A percentile compares a stretch with the other conserved stretches of the same genome.
Evolutionary conservation across 1,284 basidiomycete genomes (phyloP).

Genomic region (Apiotrichum sp.): DNA sequence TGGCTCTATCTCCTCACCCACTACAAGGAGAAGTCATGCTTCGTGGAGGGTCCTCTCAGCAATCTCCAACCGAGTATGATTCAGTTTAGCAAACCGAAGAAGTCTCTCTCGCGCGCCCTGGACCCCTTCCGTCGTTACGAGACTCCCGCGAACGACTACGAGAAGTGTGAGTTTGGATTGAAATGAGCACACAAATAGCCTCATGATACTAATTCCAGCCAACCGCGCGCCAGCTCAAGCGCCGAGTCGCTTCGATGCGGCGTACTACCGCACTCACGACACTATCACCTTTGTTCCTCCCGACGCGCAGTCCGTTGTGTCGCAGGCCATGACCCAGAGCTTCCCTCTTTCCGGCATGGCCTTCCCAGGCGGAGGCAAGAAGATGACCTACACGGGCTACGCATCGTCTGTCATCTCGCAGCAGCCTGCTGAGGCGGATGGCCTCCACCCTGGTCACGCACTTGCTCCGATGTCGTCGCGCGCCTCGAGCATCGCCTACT

Average conservation of each 20-base stretch:
- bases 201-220: background rate
- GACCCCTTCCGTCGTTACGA: conserved; percentile 87
- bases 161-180: conserved; percentile 23
- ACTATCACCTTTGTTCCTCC: conserved; percentile 89
- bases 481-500: conserved; percentile 61
- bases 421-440: conserved; percentile 66
- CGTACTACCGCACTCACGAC: conserved; percentile 93
- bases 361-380: conserved; percentile 56
- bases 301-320: conserved; percentile 86
- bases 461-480: conserved; percentile 18
- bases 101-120: conserved; percentile 74
- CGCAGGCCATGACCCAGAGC: conserved; percentile 81
- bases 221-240: conserved; percentile 57
- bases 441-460: conserved; percentile 37
- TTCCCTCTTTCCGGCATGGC: conserved; percentile 56
- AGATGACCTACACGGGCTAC: conserved; percentile 63
- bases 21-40: conserved; percentile 90
- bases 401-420: conserved; percentile 87
- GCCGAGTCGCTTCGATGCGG: conserved; percentile 83
- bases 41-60: conserved; percentile 94
- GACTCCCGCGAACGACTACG: conserved; percentile 60
- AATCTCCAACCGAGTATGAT: conserved; percentile 98
- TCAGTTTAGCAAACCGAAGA: conserved; percentile 92
- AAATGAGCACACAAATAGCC: background rate
- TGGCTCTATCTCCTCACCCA: conserved; percentile 99